A percentile compares a stretch with the other conserved stretches of the same genome.
phyloP scores from a whole-genome alignment of 805 yeast species.

The Phaffomyces opuntiae region DNA sequence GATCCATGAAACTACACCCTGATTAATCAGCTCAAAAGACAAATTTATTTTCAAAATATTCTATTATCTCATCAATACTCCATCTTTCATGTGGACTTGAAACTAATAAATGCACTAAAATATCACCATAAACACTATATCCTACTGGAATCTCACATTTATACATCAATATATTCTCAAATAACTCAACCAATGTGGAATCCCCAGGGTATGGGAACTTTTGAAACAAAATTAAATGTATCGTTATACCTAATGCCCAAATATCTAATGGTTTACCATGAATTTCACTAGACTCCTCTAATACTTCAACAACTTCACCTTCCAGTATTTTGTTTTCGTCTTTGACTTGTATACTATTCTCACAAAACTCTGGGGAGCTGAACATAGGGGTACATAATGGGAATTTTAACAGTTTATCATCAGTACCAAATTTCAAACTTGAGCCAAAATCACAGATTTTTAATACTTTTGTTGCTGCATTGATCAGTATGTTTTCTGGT shows the following conservation, averaged over 20 bases:
- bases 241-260: conserved; percentile 10
- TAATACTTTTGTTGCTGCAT: conserved; percentile 45
- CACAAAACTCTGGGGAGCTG: conserved; percentile 7
- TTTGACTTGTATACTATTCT: no score
- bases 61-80: background rate
- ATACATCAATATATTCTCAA: background rate
- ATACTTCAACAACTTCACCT: background rate
- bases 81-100: conserved; percentile 2
- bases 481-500: conserved; percentile 57
- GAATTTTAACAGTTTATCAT: background rate
- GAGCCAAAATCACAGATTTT: conserved; percentile 63
- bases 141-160: background rate
- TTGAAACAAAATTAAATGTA: conserved; percentile 3
- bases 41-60: background rate
- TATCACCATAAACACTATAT: background rate
- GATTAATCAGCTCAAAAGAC: background rate
- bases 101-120: background rate
- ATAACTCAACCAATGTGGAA: background rate
- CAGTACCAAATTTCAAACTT: conserved; percentile 32
- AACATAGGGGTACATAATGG: conserved; percentile 10
- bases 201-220: conserved; percentile 1
- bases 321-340: no score
- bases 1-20: no score
- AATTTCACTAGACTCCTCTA: background rate
- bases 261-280: conserved; percentile 7